These are phyloP conservation scores for Streptanthus diversifolius DNA, from an alignment of 345 rosid species.

Conservation along the genomic window DNA sequence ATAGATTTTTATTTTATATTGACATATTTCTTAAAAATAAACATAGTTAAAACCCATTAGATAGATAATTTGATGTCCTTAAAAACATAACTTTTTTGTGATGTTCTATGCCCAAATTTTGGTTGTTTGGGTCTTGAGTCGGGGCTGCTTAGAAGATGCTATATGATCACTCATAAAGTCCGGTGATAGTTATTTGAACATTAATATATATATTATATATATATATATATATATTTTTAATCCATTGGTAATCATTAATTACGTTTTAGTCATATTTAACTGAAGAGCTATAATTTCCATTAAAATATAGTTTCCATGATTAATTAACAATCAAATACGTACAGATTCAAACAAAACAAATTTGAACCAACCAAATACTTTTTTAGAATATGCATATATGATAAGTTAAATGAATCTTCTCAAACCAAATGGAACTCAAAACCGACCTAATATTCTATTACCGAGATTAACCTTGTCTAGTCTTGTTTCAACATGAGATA, in stretches of 20 bases:
- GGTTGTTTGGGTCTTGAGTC: too few relatives aligned
- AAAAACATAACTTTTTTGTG: too few relatives aligned
- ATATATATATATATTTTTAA: neutral
- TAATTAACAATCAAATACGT: neutral
- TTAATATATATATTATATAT: neutral
- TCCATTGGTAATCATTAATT: neutral
- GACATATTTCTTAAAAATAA: too few relatives aligned
- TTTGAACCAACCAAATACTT: neutral
- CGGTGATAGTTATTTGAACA: conserved; percentile 20
- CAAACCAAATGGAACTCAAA: neutral
- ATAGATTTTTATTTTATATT: too few relatives aligned
- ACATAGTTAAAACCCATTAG: too few relatives aligned
- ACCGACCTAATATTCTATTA: neutral
- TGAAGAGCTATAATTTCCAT: neutral
- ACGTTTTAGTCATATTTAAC: neutral
- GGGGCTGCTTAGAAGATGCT: neutral
- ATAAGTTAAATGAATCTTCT: neutral
- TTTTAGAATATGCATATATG: neutral
- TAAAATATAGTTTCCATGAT: neutral
- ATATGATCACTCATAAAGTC: conserved; percentile 5
- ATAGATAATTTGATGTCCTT: too few relatives aligned
- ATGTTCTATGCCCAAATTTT: too few relatives aligned
- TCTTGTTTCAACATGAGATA: neutral
- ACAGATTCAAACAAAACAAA: neutral
- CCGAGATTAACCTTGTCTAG: neutral